Percentiles rank a stretch among this genome's conserved stretches.
phyloP scores from a whole-genome alignment of 345 rosid genomes.

The Eutrema japonicum region DNA sequence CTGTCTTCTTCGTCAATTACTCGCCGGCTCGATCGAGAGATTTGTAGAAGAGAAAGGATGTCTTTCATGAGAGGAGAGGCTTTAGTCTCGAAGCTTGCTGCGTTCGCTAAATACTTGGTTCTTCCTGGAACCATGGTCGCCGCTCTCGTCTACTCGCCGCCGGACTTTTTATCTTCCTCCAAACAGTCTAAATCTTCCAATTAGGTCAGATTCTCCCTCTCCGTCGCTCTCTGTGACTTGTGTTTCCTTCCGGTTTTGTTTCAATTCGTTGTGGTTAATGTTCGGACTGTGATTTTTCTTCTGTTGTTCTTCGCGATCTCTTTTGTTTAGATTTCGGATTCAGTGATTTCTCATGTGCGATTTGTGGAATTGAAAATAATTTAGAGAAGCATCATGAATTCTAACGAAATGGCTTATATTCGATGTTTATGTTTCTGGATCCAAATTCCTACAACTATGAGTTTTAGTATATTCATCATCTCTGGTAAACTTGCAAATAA shows the following conservation, averaged over 20 bases:
- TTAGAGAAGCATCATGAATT: neutral
- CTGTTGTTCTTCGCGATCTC: neutral
- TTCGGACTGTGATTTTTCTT: neutral
- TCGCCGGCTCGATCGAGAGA: slow-evolving; percentile 27
- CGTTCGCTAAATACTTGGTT: slow-evolving; percentile 55
- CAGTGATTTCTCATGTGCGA: neutral
- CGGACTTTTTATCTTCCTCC: slow-evolving; percentile 26
- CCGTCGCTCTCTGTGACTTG: neutral
- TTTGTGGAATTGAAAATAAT: neutral
- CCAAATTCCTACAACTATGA: too few species aligned
- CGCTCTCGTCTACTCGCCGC: slow-evolving; percentile 51
- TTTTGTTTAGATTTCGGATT: neutral
- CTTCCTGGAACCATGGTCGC: slow-evolving; percentile 72
- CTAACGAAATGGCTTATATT: neutral
- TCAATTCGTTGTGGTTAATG: neutral
- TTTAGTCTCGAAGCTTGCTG: slow-evolving; percentile 65
- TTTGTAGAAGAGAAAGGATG: slow-evolving; percentile 37
- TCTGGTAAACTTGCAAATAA: neutral
- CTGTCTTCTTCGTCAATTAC: slow-evolving; percentile 12
- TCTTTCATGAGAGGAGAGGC: slow-evolving; percentile 66
- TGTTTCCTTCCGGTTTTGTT: neutral
- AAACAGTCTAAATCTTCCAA: slow-evolving; percentile 45
- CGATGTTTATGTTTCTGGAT: too few species aligned
- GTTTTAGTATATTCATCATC: neutral
- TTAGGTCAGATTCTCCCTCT: slow-evolving; percentile 26